phyloP scores from a whole-genome alignment of 1,284 basidiomycete genomes.

The Athelia psychrophila region DNA sequence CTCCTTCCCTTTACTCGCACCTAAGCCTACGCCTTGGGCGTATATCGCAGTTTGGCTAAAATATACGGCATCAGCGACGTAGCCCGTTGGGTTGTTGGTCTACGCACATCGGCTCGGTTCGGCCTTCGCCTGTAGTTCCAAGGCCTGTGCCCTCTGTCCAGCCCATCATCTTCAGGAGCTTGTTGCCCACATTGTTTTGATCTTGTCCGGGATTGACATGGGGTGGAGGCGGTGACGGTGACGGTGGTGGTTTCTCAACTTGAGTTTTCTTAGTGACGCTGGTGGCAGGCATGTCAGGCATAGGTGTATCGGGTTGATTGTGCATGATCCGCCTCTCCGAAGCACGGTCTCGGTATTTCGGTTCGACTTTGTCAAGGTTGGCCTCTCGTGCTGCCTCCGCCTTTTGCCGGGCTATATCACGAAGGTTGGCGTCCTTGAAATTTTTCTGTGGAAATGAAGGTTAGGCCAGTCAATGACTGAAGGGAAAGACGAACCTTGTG shows the following conservation, averaged over 20 bases:
- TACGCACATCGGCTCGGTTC: slow-evolving; percentile 81
- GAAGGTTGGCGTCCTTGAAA: slow-evolving; percentile 63
- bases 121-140: slow-evolving; percentile 75
- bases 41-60: slow-evolving; percentile 78
- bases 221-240: slow-evolving; percentile 60
- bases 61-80: slow-evolving; percentile 8
- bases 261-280: slow-evolving; percentile 43
- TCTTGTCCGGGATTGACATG: slow-evolving; percentile 71
- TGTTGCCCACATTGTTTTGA: slow-evolving; percentile 83
- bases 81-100: slow-evolving; percentile 3
- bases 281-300: slow-evolving; percentile 45
- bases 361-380: slow-evolving; percentile 28
- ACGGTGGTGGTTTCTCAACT: slow-evolving; percentile 61
- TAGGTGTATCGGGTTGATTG: slow-evolving; percentile 84
- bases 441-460: slow-evolving; percentile 64
- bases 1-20: slow-evolving; percentile 85
- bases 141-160: slow-evolving; percentile 90
- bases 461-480: slow-evolving; percentile 26
- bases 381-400: slow-evolving; percentile 45
- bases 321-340: slow-evolving; percentile 85
- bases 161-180: slow-evolving; percentile 92
- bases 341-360: slow-evolving; percentile 90
- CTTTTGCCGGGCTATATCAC: slow-evolving; percentile 76
- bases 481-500: slow-evolving; percentile 74
- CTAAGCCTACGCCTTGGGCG: slow-evolving; percentile 82